Evolutionary conservation across 169 alveolate genomes (phyloP), one percentile per base, ranked within the genome.

Genomic region (Theileria sp.): DNA sequence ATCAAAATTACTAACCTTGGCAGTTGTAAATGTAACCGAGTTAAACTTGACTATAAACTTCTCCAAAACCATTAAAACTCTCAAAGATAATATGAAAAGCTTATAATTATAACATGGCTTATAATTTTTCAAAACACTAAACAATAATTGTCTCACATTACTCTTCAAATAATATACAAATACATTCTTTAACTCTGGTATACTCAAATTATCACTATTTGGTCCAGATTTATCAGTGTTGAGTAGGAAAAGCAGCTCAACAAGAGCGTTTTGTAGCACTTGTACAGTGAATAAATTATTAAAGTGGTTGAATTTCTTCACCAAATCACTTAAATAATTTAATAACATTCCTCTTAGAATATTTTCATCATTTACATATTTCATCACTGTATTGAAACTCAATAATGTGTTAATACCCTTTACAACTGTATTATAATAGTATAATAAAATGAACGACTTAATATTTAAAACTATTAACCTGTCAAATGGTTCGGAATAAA

Each of bases 371-470:
- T 87, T 83, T 5, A 85, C 50, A 38, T 78, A 85, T 8, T 84
- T 68, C 28, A 76, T 1, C 30, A 85, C 69, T 0, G 80, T 77
- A 62, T 72, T 49, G 56, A 79, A 56, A 17, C 71, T 71, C 25
- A 49, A 68, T 30, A 81, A 25, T 73, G 62, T 76, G 12, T 72
- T 82, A 51, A 72, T 75, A 8, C 75, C 32, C 71, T 85, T 81
- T 28, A n/a, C 25, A 19, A 38, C 72, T 38, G 13, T 75, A 26
- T 30, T 79, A 25, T 30, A 58, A 56, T 85, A 85, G 69, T 85
- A 79, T 30, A 70, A 66, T 13, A 85, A 78, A 17, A 85, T 80
- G 78, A 70, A 72, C 19, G 80, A 50, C 69, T 85, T 81, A 15
- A 85, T 65, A 38, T 71, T 79, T n/a, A 85, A 38, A 10, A 85